A percentile compares a stretch with the other conserved stretches of the same genome.
Evolutionary conservation across 345 rosid species (phyloP).

Genomic region (Syzygium grande): DNA sequence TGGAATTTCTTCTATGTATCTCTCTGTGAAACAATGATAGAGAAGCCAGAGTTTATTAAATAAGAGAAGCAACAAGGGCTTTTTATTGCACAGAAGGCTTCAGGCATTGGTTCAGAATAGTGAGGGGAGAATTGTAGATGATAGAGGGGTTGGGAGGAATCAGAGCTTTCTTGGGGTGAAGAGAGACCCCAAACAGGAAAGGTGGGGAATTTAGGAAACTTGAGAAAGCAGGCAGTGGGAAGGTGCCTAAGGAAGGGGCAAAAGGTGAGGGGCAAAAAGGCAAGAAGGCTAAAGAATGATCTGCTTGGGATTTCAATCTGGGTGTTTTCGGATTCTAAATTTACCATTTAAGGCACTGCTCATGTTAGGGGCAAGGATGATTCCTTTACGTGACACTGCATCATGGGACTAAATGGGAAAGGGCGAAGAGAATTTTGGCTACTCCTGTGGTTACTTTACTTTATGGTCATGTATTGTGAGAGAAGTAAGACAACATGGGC

Average conservation of each 20-base stretch:
- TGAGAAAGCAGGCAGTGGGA: slow-evolving; percentile 77
- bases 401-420: slow-evolving; percentile 31
- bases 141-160: slow-evolving; percentile 39
- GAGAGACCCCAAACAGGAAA: slow-evolving; percentile 44
- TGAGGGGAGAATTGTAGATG: neutral
- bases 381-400: slow-evolving; percentile 26
- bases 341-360: neutral
- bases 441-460: neutral
- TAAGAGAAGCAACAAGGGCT: slow-evolving; percentile 28
- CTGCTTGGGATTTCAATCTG: slow-evolving; percentile 15
- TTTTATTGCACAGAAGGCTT: slow-evolving; percentile 42
- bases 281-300: slow-evolving; percentile 4
- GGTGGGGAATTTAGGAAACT: slow-evolving; percentile 84
- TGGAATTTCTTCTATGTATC: slow-evolving; percentile 5
- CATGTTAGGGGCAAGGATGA: neutral
- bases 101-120: slow-evolving; percentile 29
- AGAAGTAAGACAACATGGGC: neutral
- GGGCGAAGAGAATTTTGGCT: slow-evolving; percentile 5
- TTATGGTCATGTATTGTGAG: neutral
- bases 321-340: neutral
- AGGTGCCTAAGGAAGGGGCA: slow-evolving; percentile 48
- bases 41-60: slow-evolving; percentile 23
- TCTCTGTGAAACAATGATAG: slow-evolving; percentile 17
- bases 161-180: slow-evolving; percentile 72
- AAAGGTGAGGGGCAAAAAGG: slow-evolving; percentile 14